phyloP scores from a whole-genome alignment of 176 grass and related monocot genomes.

The Typha latifolia region DNA sequence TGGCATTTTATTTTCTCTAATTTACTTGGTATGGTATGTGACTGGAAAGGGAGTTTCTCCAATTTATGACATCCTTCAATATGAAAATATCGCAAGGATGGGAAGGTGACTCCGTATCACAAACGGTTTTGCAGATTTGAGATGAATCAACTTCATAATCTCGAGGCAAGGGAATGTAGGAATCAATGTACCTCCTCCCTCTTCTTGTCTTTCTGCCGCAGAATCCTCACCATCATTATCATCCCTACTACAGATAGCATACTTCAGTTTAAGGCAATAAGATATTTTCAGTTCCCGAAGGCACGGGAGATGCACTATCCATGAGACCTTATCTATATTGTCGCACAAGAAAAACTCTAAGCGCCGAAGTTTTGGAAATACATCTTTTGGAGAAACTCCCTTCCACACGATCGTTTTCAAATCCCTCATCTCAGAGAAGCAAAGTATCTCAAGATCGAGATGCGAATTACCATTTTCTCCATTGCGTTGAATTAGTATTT shows the following conservation, averaged over 20 bases:
- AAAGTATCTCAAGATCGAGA: conserved; percentile 21
- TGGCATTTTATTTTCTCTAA: neutral
- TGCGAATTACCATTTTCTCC: conserved; percentile 1
- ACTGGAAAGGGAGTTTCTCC: neutral
- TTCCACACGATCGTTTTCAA: conserved; percentile 17
- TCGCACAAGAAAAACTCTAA: conserved; percentile 11
- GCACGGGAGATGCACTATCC: conserved; percentile 18
- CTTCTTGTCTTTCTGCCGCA: neutral
- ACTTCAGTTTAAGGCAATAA: neutral
- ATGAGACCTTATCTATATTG: conserved; percentile 16
- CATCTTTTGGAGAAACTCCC: conserved; percentile 1
- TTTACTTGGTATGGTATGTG: neutral
- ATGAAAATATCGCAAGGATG: neutral
- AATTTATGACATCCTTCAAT: neutral
- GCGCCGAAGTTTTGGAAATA: conserved; percentile 16
- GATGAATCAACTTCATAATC: neutral
- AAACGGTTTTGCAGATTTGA: neutral
- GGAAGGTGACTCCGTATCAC: neutral
- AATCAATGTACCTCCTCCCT: neutral
- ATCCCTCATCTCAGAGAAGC: neutral
- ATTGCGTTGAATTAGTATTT: conserved; percentile 16
- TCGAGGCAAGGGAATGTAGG: neutral
- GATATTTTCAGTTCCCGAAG: neutral
- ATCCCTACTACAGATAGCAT: neutral
- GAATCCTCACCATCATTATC: neutral